Evolutionary conservation across 2,329 filamentous ascomycete species (phyloP), one percentile per base, ranked within the genome.

Genomic region (Exophiala spinifera): DNA sequence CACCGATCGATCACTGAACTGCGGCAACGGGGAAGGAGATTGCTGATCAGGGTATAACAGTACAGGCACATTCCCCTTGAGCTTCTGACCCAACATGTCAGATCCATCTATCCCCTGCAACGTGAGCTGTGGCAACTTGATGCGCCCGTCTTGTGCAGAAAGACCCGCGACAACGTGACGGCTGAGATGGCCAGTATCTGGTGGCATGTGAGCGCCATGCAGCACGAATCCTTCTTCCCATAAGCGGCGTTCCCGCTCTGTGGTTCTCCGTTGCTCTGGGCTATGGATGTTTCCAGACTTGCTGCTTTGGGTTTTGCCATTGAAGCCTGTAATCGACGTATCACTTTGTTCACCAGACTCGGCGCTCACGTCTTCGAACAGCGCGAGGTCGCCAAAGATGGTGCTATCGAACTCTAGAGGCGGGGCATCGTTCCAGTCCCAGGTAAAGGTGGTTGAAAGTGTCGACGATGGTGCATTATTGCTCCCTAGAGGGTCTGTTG

Each of bases 121-220:
- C 3, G 33, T 31, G 15, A 43, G 17, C 15, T 25, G 42, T 2
- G 53, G 45, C 7, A 55, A 21, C 19, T 51, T 34, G 14, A 55
- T n/a, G 14, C 44, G 53, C 11, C 43, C 20, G n/a, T n/a, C 37
- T 19, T 19, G 23, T 4, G 17, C 23, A 25, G 50, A 23, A 17
- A 55, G 45, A 11, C 21, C 21, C 13, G 19, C 17, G 15, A 55
- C 33, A 5, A 55, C 43, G 37, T 51, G 34, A 3, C 40, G 42
- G 34, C 49, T 55, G 21, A 55, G 31, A 39, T 55, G 53, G 3
- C 52, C 47, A 2, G 53, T 55, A 25, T 51, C 47, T 17, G 53
- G 53, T 34, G 47, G 47, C 11, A 51, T 20, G 11, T 55, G 47
- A 23, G 47, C 45, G 14, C 53, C 46, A 23, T 45, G 47, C 3